Conservation (phyloP, 768 basidiomycete species). For the Rhodosporidiobolus odoratus region DNA sequence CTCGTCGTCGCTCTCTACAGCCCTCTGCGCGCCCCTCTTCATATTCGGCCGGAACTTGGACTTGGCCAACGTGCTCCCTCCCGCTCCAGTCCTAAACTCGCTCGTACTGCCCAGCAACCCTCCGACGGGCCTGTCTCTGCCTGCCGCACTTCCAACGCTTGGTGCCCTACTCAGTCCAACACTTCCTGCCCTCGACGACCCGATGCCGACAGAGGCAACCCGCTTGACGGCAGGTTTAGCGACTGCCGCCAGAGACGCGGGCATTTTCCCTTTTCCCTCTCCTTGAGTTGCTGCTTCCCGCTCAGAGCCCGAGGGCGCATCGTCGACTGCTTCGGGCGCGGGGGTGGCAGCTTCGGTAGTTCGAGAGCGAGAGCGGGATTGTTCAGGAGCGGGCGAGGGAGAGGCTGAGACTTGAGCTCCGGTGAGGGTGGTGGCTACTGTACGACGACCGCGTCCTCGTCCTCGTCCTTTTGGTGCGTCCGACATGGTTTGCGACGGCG, state of each 20-base stretch:
- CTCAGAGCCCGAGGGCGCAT: not conserved
- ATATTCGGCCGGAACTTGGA: slow-evolving; percentile 35
- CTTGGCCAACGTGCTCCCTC: not conserved
- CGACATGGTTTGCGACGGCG: not conserved
- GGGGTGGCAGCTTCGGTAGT: slow-evolving; percentile 5
- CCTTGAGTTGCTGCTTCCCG: not conserved
- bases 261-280: too few species aligned
- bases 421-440: not conserved
- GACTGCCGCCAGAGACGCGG: not conserved
- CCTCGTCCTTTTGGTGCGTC: slow-evolving; percentile 24
- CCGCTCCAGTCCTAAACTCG: slow-evolving; percentile 22
- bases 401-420: not conserved
- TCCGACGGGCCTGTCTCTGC: slow-evolving; percentile 27
- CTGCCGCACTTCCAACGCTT: not conserved
- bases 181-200: slow-evolving; percentile 1
- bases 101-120: slow-evolving; percentile 26
- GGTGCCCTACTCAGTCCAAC: slow-evolving; percentile 8
- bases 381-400: slow-evolving; percentile 17
- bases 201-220: slow-evolving; percentile 21
- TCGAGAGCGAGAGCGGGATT: not conserved
- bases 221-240: not conserved
- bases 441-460: slow-evolving; percentile 21
- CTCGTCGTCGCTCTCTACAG: slow-evolving; percentile 29
- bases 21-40: slow-evolving; percentile 5
- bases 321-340: not conserved